phyloP scores from a whole-genome alignment of 768 basidiomycete species.

The Clitopilus passeckerianus region DNA sequence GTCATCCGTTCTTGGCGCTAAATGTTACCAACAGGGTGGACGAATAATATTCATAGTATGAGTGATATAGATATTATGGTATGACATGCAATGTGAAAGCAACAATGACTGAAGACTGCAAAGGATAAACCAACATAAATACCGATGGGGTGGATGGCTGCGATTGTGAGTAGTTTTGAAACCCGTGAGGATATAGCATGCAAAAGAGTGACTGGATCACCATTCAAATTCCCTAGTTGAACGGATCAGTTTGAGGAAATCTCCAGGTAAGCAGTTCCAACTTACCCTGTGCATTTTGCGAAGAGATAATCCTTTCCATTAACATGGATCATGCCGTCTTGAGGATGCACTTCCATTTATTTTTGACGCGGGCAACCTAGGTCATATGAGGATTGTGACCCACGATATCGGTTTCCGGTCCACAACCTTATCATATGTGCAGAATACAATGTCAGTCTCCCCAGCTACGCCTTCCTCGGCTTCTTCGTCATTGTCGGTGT shows the following conservation, averaged over 20 bases:
- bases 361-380: slow-evolving; percentile 98
- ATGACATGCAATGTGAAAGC: neutral
- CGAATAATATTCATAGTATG: neutral
- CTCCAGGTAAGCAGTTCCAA: slow-evolving; percentile 5
- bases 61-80: neutral
- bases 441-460: slow-evolving; percentile 92
- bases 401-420: slow-evolving; percentile 1
- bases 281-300: slow-evolving; percentile 93
- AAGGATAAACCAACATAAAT: neutral
- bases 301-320: slow-evolving; percentile 98
- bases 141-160: neutral
- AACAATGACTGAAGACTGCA: neutral
- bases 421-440: slow-evolving; percentile 94
- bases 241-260: slow-evolving; percentile 2
- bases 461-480: slow-evolving; percentile 70
- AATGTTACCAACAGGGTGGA: neutral
- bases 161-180: neutral
- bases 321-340: slow-evolving; percentile 98
- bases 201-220: slow-evolving; percentile 14
- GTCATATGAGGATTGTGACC: neutral
- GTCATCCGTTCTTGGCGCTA: too few relatives aligned
- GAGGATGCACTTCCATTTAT: slow-evolving; percentile 98
- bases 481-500: slow-evolving; percentile 82
- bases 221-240: slow-evolving; percentile 35
- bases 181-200: neutral